phyloP scores from a whole-genome alignment of 257 asterid species.

The Vinca minor region DNA sequence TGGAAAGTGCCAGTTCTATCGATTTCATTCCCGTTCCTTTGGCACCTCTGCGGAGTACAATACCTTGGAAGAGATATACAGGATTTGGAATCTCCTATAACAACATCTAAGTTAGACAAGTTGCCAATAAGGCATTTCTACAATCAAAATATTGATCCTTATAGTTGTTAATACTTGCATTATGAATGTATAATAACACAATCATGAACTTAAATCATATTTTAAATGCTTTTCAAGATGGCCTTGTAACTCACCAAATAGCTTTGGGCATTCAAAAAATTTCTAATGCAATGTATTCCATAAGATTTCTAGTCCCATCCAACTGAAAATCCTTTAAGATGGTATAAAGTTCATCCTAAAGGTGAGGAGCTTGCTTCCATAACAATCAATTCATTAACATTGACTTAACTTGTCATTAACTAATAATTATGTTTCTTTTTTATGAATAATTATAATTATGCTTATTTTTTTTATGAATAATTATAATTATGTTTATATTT shows the following conservation, averaged over 20 bases:
- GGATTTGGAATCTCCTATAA: constrained; percentile 71
- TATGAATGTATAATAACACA: too few relatives aligned
- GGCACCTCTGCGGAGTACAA: constrained; percentile 95
- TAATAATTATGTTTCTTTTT: too few relatives aligned
- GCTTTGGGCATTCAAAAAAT: neutral
- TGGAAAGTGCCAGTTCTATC: constrained; percentile 93
- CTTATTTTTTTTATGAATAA: too few relatives aligned
- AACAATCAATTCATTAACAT: neutral
- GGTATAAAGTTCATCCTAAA: too few relatives aligned
- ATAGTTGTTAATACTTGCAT: neutral
- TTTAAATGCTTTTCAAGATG: neutral
- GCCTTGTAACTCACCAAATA: neutral
- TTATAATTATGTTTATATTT: too few relatives aligned
- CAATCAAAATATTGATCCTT: neutral
- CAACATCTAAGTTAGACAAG: neutral
- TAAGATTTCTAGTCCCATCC: neutral
- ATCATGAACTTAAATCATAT: too few relatives aligned
- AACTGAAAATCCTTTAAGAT: neutral
- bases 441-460: too few relatives aligned
- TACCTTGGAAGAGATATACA: constrained; percentile 96
- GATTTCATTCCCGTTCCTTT: constrained; percentile 99
- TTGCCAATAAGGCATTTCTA: neutral
- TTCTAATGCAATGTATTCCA: neutral
- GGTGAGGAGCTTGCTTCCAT: neutral
- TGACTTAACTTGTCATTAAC: neutral